Base-by-base conservation (phyloP, 257 asterid species). In the Solanum bulbocastanum region DNA sequence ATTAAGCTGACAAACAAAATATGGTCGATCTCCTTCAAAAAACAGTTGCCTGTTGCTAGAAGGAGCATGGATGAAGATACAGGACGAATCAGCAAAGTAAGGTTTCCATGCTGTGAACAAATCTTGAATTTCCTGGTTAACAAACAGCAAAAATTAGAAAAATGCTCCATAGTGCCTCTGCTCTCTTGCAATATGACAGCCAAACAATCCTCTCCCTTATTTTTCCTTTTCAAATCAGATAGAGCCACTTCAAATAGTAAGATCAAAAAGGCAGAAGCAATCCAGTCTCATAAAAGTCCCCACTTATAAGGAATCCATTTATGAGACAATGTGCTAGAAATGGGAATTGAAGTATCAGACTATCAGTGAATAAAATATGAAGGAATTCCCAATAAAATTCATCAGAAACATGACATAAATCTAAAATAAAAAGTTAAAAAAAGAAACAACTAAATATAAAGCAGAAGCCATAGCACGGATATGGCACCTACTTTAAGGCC, bases 21-120 rank as follows among this genome's bases (percentile, higher is more conserved):
- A 89, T 69, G 98, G 94, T 86, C 86, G 93, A 36, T 93, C 98
- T 83, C 99, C 99, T 60, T 96, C 98, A 86, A 92, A 97, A 87
- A 97, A 87, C 60, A 97, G 96, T 87, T 95, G 98, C 11, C 96
- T 94, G 76, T 97, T 96, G 91, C 90, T 86, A 76, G 98, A 95
- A 83, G 99, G 98, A 65, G 98, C 98, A 62, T 89, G 88, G 88
- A 95, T 88, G 87, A 96, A 97, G 75, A 97, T 88, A 90, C 96
- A 90, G 68, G 96, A 92, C 27, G 98, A 95, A 87, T 52, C 88
- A 27, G 94, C 91, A 83, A 97, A 94, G 90, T 95, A 93, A 85
- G 94, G 91, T 90, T 94, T 95, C 99, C 99, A 97, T 33, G 91
- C 89, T 39, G 94, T 88, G 89, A 96, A 94, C 79, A 97, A 85